Evolutionary conservation across 805 yeast species (phyloP), one percentile per base, ranked within the genome.

Genomic region (Yarrowia sp.): DNA sequence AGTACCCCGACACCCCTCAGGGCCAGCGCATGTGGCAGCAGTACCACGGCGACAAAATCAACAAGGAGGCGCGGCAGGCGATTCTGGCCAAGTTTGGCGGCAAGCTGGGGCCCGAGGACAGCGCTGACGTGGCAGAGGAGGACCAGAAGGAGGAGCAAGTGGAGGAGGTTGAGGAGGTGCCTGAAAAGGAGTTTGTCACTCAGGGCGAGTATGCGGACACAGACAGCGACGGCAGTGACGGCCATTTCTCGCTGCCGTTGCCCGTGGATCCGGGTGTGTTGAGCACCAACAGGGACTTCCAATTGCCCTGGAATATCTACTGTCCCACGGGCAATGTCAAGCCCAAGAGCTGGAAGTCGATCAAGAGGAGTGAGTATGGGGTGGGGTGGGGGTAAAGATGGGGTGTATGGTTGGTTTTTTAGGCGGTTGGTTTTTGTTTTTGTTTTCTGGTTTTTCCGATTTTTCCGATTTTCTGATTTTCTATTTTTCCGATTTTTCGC

Each of bases 281-380:
- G 34, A 36, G 9, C 19, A 47, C 56, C 71, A 24, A 68, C 58
- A 50, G 68, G 69, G 65, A 70, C 69, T 69, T 79, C 77, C 72
- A 71, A 50, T 46, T 79, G 24, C 82, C 82, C 2, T 79, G 72
- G 71, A 72, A 74, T 49, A 71, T 79, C 2, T 79, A 74, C 67
- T 74, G 79, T 68, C 82, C 82, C 3, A 69, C 73, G 9, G 73
- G 72, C 2, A 75, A 72, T 9, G 53, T 72, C 9, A 69, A 72
- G 34, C 72, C 75, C 0, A 63, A 73, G 3, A 71, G 69, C 24
- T 80, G 82, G 82, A 73, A 74, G 66, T 68, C 71, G 4, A 53
- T 78, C 53, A 74, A 71, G 56, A 71, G 71, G 49, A 78, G 72
- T 68, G 70, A 40, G 72, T 61, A 49, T 42, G 9, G 20, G 20